Conservation (phyloP, 1,284 basidiomycete species). For the Puccinia triticina region DNA sequence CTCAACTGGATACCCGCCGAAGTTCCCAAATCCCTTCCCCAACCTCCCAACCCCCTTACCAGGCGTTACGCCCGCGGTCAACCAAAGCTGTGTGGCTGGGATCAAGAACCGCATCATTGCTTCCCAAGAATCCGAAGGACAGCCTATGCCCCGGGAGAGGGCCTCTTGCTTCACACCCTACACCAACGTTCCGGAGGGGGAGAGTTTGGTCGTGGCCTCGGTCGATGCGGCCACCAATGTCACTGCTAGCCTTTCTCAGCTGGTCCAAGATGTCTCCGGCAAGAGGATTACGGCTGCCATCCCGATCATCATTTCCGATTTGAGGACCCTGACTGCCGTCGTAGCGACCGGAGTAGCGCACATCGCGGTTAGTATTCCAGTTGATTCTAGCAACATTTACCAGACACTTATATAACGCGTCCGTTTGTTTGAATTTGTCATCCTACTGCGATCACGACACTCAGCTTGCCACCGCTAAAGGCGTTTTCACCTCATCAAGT, state of each 20-base stretch:
- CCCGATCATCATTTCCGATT: slow-evolving; percentile 36
- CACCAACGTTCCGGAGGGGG: slow-evolving; percentile 23
- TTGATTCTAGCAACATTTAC: neutral
- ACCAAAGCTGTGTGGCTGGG: slow-evolving; percentile 27
- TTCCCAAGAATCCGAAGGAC: slow-evolving; percentile 8
- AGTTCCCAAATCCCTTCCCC: no score
- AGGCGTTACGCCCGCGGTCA: neutral
- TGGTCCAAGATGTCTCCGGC: slow-evolving; percentile 25
- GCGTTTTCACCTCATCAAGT: slow-evolving; percentile 10
- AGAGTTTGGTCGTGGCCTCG: slow-evolving; percentile 28
- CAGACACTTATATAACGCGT: no score
- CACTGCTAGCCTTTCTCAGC: slow-evolving; percentile 5
- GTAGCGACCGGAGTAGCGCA: slow-evolving; percentile 29
- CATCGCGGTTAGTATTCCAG: slow-evolving; percentile 20
- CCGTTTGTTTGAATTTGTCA: no score
- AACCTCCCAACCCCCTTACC: neutral
- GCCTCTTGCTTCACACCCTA: slow-evolving; percentile 28
- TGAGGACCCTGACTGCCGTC: slow-evolving; percentile 33
- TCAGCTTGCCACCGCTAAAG: slow-evolving; percentile 19
- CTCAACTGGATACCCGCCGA: no score
- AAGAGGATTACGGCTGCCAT: slow-evolving; percentile 19
- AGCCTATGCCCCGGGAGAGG: neutral
- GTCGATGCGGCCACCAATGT: slow-evolving; percentile 37
- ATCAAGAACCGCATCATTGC: neutral
- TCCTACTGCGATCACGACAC: neutral